phyloP scores from a whole-genome alignment of 768 basidiomycete species.

The Phanerochaete carnosa region DNA sequence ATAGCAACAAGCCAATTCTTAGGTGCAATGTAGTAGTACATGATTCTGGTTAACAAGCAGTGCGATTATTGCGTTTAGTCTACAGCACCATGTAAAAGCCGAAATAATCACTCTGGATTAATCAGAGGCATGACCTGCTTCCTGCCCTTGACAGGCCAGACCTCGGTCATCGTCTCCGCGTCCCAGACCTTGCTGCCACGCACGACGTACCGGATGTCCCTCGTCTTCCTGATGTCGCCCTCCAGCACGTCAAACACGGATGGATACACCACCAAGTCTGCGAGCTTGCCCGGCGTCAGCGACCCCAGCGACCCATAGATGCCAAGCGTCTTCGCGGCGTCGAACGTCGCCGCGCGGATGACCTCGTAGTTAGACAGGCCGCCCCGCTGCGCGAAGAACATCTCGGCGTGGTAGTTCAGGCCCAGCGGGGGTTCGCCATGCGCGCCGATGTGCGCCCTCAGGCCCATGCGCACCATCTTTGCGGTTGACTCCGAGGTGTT shows the following conservation, averaged over 20 bases:
- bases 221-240: constrained; percentile 47
- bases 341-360: constrained; percentile 63
- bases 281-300: constrained; percentile 62
- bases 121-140: constrained; percentile 54
- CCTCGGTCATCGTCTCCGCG: constrained; percentile 61
- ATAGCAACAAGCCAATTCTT: background rate
- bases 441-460: constrained; percentile 65
- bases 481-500: constrained; percentile 69
- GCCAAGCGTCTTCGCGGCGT: constrained; percentile 63
- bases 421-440: constrained; percentile 72
- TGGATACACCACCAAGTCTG: constrained; percentile 68
- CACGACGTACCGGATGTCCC: constrained; percentile 52
- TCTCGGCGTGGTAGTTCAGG: constrained; percentile 74
- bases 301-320: constrained; percentile 61
- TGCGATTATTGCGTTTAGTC: too few relatives aligned
- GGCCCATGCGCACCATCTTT: constrained; percentile 63
- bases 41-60: too few relatives aligned
- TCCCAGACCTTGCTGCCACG: constrained; percentile 72
- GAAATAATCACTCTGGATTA: constrained; percentile 49
- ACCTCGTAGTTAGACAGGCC: constrained; percentile 73
- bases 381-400: constrained; percentile 60
- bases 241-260: constrained; percentile 54
- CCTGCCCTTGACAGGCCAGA: constrained; percentile 67
- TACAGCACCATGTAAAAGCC: too few relatives aligned
- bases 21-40: background rate